phyloP scores from a whole-genome alignment of 2,329 filamentous ascomycete species.

The Cercospora canescens region DNA sequence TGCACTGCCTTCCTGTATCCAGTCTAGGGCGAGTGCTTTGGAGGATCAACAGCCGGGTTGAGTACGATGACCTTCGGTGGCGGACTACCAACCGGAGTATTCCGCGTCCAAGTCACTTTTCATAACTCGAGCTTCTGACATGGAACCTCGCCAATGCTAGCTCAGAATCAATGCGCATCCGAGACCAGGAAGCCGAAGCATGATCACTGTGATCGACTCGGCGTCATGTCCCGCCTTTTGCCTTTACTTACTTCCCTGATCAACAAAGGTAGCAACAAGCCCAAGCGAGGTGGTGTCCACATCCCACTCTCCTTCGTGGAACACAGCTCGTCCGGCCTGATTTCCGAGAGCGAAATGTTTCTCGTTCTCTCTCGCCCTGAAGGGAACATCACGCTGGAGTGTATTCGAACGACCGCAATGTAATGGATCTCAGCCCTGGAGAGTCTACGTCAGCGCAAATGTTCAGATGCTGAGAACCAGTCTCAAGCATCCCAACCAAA shows the following conservation, averaged over 20 bases:
- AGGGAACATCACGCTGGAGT: background rate
- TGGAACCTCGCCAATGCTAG: background rate
- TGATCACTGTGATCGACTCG: background rate
- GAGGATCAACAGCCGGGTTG: constrained; percentile 13
- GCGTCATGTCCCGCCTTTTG: background rate
- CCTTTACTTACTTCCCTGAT: background rate
- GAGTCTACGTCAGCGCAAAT: background rate
- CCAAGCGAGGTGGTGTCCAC: background rate
- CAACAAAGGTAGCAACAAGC: background rate
- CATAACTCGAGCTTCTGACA: background rate
- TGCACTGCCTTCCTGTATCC: constrained; percentile 3
- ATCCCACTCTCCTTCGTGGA: background rate
- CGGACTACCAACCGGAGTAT: constrained; percentile 6
- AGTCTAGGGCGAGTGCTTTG: background rate
- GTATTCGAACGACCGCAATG: background rate
- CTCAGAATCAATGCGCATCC: background rate
- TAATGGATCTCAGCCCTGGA: background rate
- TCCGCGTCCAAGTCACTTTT: background rate
- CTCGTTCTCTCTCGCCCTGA: background rate
- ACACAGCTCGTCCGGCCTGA: background rate
- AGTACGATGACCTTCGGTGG: background rate
- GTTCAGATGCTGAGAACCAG: background rate
- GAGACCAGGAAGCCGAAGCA: background rate
- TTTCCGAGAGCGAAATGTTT: background rate
- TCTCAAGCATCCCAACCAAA: too few species aligned